A percentile compares a stretch with the other conserved stretches of the same genome.
Conservation (phyloP, 108 stramenopile species). For the Cylindrotheca closterium region DNA sequence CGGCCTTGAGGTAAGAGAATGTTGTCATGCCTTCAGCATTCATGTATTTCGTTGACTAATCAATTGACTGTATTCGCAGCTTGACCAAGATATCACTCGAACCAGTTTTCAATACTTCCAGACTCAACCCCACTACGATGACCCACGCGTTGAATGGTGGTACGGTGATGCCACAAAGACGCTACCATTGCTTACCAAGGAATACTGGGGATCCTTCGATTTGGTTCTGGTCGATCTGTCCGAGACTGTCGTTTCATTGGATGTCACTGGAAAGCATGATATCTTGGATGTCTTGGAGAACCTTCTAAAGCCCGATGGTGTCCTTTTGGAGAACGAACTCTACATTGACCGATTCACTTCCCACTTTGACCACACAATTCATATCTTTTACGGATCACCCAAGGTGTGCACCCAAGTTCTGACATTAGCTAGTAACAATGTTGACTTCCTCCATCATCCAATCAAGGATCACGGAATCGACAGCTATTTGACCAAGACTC, state of each 20-base stretch:
- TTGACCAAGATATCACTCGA: constrained; percentile 74
- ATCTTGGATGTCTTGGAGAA: constrained; percentile 21
- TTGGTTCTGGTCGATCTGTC: constrained; percentile 47
- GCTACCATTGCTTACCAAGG: constrained; percentile 24
- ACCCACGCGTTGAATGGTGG: constrained; percentile 80
- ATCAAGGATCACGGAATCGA: constrained; percentile 21
- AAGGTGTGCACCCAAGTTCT: constrained; percentile 63
- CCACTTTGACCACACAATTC: constrained; percentile 52
- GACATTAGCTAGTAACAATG: constrained; percentile 56
- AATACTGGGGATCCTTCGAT: constrained; percentile 45
- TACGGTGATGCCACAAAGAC: constrained; percentile 45
- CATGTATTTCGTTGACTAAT: not conserved
- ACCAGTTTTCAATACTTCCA: constrained; percentile 69
- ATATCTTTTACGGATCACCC: constrained; percentile 49
- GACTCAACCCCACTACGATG: constrained; percentile 77
- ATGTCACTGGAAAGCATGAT: constrained; percentile 16
- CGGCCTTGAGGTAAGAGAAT: constrained; percentile 19
- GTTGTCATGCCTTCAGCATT: not conserved
- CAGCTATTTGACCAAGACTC: not conserved
- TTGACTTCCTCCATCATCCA: constrained; percentile 51
- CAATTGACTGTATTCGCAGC: no score
- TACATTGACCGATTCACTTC: constrained; percentile 53
- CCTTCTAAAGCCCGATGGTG: constrained; percentile 33
- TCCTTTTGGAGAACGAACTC: constrained; percentile 44
- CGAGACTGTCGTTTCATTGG: constrained; percentile 70